Conservation (phyloP, 2,329 filamentous ascomycete genomes). For the Sporothrix inflata region DNA sequence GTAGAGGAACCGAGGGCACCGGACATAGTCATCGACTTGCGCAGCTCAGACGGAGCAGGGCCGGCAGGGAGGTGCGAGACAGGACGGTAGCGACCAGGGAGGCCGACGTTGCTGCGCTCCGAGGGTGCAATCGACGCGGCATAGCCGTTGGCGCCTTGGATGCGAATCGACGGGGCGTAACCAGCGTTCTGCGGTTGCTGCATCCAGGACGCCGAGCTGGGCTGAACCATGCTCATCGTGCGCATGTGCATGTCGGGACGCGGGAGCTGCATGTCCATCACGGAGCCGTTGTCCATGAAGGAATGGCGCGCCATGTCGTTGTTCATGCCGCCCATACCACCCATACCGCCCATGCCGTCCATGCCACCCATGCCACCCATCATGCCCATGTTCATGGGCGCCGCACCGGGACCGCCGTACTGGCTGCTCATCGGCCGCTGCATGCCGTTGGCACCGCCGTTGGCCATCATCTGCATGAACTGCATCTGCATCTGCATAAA, state of each 20-base stretch:
- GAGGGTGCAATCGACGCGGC: conserved; percentile 91
- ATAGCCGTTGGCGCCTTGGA: conserved; percentile 63
- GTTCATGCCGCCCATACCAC: conserved; percentile 42
- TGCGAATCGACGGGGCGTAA: conserved; percentile 56
- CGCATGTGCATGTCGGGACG: conserved; percentile 56
- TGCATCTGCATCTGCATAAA: conserved; percentile 97
- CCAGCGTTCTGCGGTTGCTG: conserved; percentile 48
- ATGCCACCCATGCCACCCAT: conserved; percentile 54
- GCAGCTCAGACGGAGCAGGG: conserved; percentile 38
- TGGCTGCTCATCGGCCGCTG: conserved; percentile 33
- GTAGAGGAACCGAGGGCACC: conserved; percentile 39
- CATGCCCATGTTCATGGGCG: conserved; percentile 30
- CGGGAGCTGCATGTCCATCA: conserved; percentile 46
- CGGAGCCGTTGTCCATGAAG: conserved; percentile 51
- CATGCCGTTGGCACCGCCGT: conserved; percentile 38
- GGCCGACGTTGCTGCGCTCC: conserved; percentile 89
- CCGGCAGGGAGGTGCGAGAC: conserved; percentile 67
- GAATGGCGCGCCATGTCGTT: conserved; percentile 47
- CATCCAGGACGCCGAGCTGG: conserved; percentile 63
- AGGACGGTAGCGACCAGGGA: conserved; percentile 87
- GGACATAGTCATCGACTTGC: conserved; percentile 50
- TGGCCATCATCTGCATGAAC: conserved; percentile 81
- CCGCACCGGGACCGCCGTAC: conserved; percentile 36
- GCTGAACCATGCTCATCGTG: conserved; percentile 84
- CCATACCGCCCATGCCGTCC: conserved; percentile 48